A percentile compares a stretch with the other conserved stretches of the same genome.
Evolutionary conservation across 805 yeast genomes (phyloP).

Genomic region (Ogataea methanolica): DNA sequence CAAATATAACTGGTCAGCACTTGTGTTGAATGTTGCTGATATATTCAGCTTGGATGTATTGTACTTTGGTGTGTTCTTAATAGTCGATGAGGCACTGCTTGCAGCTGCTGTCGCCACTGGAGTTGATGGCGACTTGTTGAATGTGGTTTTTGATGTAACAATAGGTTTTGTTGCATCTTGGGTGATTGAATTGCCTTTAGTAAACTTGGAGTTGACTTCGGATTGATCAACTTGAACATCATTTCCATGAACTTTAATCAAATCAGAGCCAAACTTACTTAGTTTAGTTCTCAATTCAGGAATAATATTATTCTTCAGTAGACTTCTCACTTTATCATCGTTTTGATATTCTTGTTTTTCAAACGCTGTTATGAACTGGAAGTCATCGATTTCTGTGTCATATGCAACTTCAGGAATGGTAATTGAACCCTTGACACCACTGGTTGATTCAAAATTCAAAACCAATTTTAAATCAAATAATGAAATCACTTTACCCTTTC

Average conservation of each 20-base stretch:
- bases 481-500: conserved; percentile 94
- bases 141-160: conserved; percentile 25
- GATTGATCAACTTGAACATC: conserved; percentile 82
- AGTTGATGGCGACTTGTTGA: conserved; percentile 19
- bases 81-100: conserved; percentile 3
- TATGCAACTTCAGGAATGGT: conserved; percentile 90
- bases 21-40: conserved; percentile 77
- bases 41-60: conserved; percentile 78
- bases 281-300: conserved; percentile 66
- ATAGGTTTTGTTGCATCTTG: conserved; percentile 23
- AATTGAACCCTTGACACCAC: conserved; percentile 55
- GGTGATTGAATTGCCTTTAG: conserved; percentile 42
- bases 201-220: conserved; percentile 53
- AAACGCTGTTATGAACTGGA: conserved; percentile 75
- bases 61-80: conserved; percentile 27
- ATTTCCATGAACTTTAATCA: conserved; percentile 70
- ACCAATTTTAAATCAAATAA: conserved; percentile 76
- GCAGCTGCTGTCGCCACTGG: background rate
- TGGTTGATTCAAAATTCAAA: conserved; percentile 50
- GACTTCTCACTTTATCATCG: conserved; percentile 46
- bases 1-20: conserved; percentile 78
- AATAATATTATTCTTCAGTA: conserved; percentile 47
- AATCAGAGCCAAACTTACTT: conserved; percentile 67
- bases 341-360: conserved; percentile 45
- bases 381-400: conserved; percentile 81